Evolutionary conservation across 495 filamentous ascomycete genomes (phyloP).

Genomic region (Penicillium canescens): DNA sequence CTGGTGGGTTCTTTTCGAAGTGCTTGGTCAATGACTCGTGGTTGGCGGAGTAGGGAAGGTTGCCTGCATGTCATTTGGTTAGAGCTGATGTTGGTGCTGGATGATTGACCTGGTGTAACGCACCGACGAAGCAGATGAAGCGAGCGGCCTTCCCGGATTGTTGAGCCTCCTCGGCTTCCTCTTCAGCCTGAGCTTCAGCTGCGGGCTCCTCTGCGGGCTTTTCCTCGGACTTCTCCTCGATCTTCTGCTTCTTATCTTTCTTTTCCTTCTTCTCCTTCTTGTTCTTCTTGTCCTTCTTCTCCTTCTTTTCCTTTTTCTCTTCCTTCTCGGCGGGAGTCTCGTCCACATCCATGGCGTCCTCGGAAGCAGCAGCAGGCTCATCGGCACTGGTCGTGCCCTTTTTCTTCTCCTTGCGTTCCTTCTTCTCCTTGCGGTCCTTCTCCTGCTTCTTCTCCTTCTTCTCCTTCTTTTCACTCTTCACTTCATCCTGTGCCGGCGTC

Average conservation of each 20-base stretch:
- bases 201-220: conserved; percentile 18
- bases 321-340: conserved; percentile 12
- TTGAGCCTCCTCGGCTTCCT: conserved; percentile 24
- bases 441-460: conserved; percentile 21
- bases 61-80: conserved; percentile 48
- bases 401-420: conserved; percentile 13
- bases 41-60: conserved; percentile 86
- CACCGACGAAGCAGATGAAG: conserved; percentile 87
- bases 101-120: conserved; percentile 6
- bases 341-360: conserved; percentile 23
- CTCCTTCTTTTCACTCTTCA: conserved; percentile 22
- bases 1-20: conserved; percentile 74
- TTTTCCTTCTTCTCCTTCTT: conserved; percentile 23
- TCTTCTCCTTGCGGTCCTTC: conserved; percentile 15
- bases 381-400: conserved; percentile 1
- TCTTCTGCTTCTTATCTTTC: conserved; percentile 11
- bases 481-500: neutral
- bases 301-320: neutral
- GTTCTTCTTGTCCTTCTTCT: conserved; percentile 19
- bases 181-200: conserved; percentile 16
- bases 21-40: conserved; percentile 64
- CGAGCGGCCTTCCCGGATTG: conserved; percentile 50
- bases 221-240: conserved; percentile 10
- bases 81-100: conserved; percentile 2
- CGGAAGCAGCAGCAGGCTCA: conserved; percentile 3